Percentiles rank a stretch among this genome's conserved stretches.
Evolutionary conservation across 257 asterid species (phyloP).

Genomic region (Petunia secreta): DNA sequence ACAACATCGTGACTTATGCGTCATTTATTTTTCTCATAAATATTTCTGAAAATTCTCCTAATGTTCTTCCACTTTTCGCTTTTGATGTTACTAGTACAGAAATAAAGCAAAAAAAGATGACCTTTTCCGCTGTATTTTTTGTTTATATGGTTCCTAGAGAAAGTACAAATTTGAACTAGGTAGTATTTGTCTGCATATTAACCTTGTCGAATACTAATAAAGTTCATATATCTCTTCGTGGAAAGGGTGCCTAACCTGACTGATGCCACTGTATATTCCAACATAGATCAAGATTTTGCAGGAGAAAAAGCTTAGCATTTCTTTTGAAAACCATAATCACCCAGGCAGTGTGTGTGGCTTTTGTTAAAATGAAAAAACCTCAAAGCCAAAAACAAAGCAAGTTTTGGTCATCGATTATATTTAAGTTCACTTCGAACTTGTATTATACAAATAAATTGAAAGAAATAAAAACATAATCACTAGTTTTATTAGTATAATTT

Average conservation of each 20-base stretch:
- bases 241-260: neutral
- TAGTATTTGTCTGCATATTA: slow-evolving; percentile 18
- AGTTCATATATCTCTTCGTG: neutral
- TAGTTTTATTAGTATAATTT: no score
- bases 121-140: neutral
- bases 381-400: no score
- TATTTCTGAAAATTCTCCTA: neutral
- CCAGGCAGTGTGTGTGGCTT: no score
- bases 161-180: neutral
- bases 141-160: slow-evolving; percentile 10
- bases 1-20: neutral
- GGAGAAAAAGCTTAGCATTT: no score
- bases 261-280: neutral
- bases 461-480: no score
- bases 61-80: slow-evolving; percentile 17
- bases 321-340: no score
- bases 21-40: neutral
- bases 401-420: no score
- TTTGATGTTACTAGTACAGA: neutral
- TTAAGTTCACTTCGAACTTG: no score
- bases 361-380: no score
- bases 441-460: no score
- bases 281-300: neutral
- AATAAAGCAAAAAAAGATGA: neutral
- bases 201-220: slow-evolving; percentile 16